Base-by-base conservation (phyloP, 2,329 filamentous ascomycete genomes). In the Stemphylium beticola region DNA sequence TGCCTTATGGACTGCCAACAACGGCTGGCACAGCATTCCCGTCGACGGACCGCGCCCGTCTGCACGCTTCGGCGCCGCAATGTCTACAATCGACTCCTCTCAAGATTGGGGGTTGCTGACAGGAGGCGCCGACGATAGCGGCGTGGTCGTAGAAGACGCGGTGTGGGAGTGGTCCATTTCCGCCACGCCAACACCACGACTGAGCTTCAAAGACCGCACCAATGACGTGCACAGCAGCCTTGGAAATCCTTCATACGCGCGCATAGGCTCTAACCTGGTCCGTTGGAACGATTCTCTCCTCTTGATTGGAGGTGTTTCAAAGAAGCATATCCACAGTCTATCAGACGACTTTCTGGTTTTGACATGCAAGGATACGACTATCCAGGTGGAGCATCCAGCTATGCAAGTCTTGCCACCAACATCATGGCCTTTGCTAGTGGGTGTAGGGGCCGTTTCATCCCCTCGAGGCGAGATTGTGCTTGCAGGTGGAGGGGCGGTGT, bases 401-500 rank as follows among this genome's bases (percentile, higher is more conserved):
- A 48, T 73, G 48, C 53, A 64, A 20, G 26, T 44, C 10, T 24
- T 33, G 34, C 39, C 66, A 18, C 61, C 46, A 42, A 74, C 74
- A 17, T 77, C 78, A 17, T 78, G 86, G 49, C 91, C 91, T 11
- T 79, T 96, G 5, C 81, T 96, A 44, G 80, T 92, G 45, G 92
- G 93, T 2, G 83, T 87, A 50, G 86, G 86, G 4, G 78, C 83
- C 7, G 74, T 83, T 12, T 69, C 77, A 24, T 75, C 82, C 0
- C 76, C 77, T 24, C 66, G 78, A 37, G 76, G 80, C 26, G 75
- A 82, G 15, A 65, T 92, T 3, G 66, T 91, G 9, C 77, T 96
- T 7, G 74, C 89, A 42, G 92, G 92, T 1, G 93, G 93, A 14
- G 93, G 92, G 33, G 91, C 90, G 14, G 91, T 92, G 0, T 96